Evolutionary conservation across 208 protist genomes (phyloP).

Genomic region (Wallacemonas sp.): DNA sequence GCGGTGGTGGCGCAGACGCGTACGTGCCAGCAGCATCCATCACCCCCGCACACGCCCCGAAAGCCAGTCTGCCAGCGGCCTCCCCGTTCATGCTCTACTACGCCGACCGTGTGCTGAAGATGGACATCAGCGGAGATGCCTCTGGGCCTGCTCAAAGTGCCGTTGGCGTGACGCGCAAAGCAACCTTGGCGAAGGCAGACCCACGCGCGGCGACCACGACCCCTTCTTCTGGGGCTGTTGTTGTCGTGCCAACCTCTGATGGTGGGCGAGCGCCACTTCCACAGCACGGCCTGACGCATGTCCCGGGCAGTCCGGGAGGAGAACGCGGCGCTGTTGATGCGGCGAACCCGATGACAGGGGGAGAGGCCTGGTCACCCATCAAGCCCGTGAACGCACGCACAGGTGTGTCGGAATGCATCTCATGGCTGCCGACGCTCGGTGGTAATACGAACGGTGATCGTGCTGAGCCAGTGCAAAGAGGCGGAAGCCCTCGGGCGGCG

Average conservation of each 20-base stretch:
- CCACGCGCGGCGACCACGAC: background rate
- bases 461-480: too few relatives aligned
- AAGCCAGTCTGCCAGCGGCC: constrained; percentile 23
- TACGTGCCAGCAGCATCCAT: background rate
- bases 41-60: background rate
- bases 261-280: too few relatives aligned
- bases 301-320: background rate
- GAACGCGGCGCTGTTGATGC: background rate
- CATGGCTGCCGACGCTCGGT: constrained; percentile 6
- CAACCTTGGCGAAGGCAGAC: too few relatives aligned
- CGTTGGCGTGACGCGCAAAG: too few relatives aligned
- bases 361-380: too few relatives aligned
- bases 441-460: background rate
- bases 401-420: background rate
- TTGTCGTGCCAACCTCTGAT: too few relatives aligned
- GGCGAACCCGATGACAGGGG: too few relatives aligned
- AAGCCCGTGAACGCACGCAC: background rate
- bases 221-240: too few relatives aligned
- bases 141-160: too few relatives aligned
- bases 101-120: constrained; percentile 21
- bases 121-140: constrained; percentile 16
- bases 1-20: background rate
- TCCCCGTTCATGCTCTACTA: constrained; percentile 67
- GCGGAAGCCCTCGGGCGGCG: too few relatives aligned
- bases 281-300: too few relatives aligned